Conservation (phyloP, 2,329 filamentous ascomycete species). For the Cadophora gregata region DNA sequence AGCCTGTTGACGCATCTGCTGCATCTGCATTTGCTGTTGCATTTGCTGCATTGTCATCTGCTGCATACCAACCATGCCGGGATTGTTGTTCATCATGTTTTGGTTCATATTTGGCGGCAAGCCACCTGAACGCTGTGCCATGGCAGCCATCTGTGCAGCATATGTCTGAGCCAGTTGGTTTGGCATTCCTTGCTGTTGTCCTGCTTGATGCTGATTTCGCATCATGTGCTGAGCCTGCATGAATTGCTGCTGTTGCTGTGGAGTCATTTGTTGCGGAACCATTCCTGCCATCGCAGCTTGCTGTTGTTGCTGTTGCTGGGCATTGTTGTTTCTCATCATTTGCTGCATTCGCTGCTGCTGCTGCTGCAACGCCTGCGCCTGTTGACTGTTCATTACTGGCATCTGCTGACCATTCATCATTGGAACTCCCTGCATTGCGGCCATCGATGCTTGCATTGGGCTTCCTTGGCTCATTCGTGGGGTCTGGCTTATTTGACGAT, state of each 20-base stretch:
- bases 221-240: conserved; percentile 26
- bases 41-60: conserved; percentile 44
- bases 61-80: conserved; percentile 48
- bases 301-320: conserved; percentile 42
- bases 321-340: conserved; percentile 33
- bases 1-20: conserved; percentile 29
- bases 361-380: conserved; percentile 37
- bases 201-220: conserved; percentile 18
- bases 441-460: conserved; percentile 64
- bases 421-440: conserved; percentile 62
- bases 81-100: conserved; percentile 45
- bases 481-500: conserved; percentile 59
- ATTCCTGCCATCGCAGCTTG: conserved; percentile 46
- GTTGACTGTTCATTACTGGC: conserved; percentile 44
- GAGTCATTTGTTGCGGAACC: conserved; percentile 44
- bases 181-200: conserved; percentile 43
- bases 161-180: conserved; percentile 34
- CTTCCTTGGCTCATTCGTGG: conserved; percentile 69
- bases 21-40: conserved; percentile 37
- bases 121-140: conserved; percentile 29
- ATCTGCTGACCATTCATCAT: conserved; percentile 52
- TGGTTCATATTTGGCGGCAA: conserved; percentile 40
- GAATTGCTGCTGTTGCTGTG: conserved; percentile 29
- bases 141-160: conserved; percentile 34
- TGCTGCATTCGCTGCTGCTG: conserved; percentile 45